phyloP scores from a whole-genome alignment of 108 stramenopile genomes.

The Fistulifera solaris region DNA sequence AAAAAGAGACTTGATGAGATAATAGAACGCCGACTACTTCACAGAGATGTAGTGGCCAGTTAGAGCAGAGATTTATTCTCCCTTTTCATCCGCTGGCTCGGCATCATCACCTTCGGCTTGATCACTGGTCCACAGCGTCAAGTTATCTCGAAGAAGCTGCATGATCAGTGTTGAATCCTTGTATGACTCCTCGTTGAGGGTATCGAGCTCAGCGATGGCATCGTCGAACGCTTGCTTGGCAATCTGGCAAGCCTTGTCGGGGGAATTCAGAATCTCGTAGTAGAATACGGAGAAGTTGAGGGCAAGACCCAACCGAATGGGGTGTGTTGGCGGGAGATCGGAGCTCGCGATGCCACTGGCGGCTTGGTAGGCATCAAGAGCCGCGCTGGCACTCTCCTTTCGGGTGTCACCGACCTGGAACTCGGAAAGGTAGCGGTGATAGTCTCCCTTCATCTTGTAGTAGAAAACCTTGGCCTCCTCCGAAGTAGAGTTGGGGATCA shows the following conservation, averaged over 20 bases:
- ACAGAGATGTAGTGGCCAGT: too few relatives aligned
- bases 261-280: conserved; percentile 98
- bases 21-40: too few relatives aligned
- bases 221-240: conserved; percentile 99
- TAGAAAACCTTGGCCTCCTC: conserved; percentile 99
- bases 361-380: conserved; percentile 96
- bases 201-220: conserved; percentile 99
- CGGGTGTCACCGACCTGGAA: conserved; percentile 85
- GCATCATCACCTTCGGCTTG: conserved; percentile 81
- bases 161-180: conserved; percentile 99
- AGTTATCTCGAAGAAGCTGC: conserved; percentile 99
- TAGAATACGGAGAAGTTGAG: conserved; percentile 99
- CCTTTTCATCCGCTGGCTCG: conserved; percentile 38
- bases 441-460: conserved; percentile 99
- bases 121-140: conserved; percentile 99
- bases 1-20: too few relatives aligned
- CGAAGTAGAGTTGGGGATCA: conserved; percentile 96
- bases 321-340: conserved; percentile 98
- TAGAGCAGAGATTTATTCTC: neutral
- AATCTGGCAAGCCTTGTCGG: conserved; percentile 92
- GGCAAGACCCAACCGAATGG: conserved; percentile 99
- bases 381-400: conserved; percentile 86
- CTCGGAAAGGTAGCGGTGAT: conserved; percentile 98
- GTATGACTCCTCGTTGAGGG: conserved; percentile 98
- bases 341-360: conserved; percentile 92